Evolutionary conservation across 164 flowering plant species (phyloP).

Genomic region (Sextonia rubra): DNA sequence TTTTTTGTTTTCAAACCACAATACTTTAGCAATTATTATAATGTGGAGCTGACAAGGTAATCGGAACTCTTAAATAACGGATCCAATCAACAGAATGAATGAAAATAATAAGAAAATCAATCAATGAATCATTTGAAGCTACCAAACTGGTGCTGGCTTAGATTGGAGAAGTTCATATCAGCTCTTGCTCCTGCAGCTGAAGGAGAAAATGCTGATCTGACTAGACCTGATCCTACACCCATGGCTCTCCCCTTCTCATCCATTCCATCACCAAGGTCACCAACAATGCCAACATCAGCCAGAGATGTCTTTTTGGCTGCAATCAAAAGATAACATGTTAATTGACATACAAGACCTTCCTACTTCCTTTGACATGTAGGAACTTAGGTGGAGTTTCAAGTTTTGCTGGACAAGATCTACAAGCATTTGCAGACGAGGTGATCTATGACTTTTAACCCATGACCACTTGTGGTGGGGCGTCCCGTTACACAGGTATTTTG

Average conservation of each 20-base stretch:
- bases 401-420: too few species aligned
- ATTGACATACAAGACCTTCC: not conserved
- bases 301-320: slow-evolving; percentile 85
- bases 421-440: not conserved
- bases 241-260: slow-evolving; percentile 79
- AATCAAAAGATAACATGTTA: slow-evolving; percentile 6
- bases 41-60: not conserved
- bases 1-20: not conserved
- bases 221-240: slow-evolving; percentile 70
- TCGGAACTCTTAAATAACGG: not conserved
- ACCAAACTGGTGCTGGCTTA: slow-evolving; percentile 48
- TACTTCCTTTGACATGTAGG: not conserved
- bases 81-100: not conserved
- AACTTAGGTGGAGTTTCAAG: too few species aligned
- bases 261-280: slow-evolving; percentile 56
- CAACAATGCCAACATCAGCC: slow-evolving; percentile 83
- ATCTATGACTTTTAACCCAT: not conserved
- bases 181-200: slow-evolving; percentile 25
- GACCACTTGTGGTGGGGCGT: not conserved
- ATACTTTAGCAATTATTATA: not conserved
- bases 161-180: slow-evolving; percentile 62
- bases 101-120: too few species aligned
- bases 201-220: slow-evolving; percentile 47
- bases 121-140: slow-evolving; percentile 32
- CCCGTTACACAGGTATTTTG: not conserved